A percentile compares a stretch with the other conserved stretches of the same genome.
phyloP scores from a whole-genome alignment of 2,329 filamentous ascomycete species.

The Trichophyton simii region DNA sequence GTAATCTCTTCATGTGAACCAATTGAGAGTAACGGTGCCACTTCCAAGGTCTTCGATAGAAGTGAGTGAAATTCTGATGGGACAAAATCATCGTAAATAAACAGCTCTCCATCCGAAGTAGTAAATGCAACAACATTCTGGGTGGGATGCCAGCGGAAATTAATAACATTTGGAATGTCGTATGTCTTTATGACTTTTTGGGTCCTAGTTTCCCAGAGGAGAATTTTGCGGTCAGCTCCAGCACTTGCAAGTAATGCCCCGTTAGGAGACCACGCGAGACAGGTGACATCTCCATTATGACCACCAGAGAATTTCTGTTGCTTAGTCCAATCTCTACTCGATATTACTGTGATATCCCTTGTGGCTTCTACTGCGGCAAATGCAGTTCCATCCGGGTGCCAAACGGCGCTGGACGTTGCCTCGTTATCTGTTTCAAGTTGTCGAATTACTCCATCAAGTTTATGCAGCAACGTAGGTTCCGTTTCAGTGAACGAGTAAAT shows the following conservation, averaged over 20 bases:
- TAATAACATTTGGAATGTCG: constrained; percentile 72
- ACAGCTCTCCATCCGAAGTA: constrained; percentile 83
- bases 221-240: constrained; percentile 37
- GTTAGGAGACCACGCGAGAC: constrained; percentile 86
- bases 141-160: constrained; percentile 79
- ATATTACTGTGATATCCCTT: constrained; percentile 73
- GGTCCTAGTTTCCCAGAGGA: constrained; percentile 79
- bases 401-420: constrained; percentile 59
- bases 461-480: constrained; percentile 67
- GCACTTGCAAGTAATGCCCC: constrained; percentile 67
- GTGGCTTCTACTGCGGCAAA: constrained; percentile 77
- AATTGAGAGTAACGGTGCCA: constrained; percentile 77
- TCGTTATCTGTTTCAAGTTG: constrained; percentile 65
- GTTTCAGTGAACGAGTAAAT: constrained; percentile 72
- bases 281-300: constrained; percentile 74
- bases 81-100: constrained; percentile 58
- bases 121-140: constrained; percentile 86
- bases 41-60: constrained; percentile 48
- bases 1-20: constrained; percentile 57
- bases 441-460: constrained; percentile 75
- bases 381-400: constrained; percentile 89
- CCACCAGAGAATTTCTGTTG: constrained; percentile 67
- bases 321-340: constrained; percentile 78
- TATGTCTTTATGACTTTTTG: constrained; percentile 67
- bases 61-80: constrained; percentile 38